Evolutionary conservation across 2,329 filamentous ascomycete genomes (phyloP).

Genomic region (Trichoderma oligosporum): DNA sequence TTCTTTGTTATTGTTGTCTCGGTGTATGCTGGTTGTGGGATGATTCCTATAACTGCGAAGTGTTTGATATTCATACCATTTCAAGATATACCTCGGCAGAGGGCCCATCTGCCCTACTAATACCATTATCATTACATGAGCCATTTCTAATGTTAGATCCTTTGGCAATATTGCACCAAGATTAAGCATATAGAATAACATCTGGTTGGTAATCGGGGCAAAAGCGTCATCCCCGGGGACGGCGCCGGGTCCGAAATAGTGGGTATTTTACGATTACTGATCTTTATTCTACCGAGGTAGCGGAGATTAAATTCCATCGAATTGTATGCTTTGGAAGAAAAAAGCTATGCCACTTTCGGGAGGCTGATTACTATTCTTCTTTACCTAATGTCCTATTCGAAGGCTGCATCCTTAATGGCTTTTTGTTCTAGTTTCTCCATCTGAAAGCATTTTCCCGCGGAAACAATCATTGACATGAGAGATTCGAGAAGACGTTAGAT

Average conservation of each 20-base stretch:
- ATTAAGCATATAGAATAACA: not conserved
- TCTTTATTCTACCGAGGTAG: not conserved
- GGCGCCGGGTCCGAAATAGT: conserved; percentile 9
- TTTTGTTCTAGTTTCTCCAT: not conserved
- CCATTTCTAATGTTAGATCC: not conserved
- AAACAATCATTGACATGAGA: too few species aligned
- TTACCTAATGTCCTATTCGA: not conserved
- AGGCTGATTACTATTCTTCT: conserved; percentile 7
- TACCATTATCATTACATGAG: not conserved
- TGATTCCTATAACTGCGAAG: too few species aligned
- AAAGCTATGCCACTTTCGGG: not conserved
- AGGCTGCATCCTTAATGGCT: not conserved
- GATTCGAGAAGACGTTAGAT: too few species aligned
- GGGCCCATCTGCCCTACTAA: not conserved
- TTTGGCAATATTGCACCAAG: not conserved
- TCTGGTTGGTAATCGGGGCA: conserved; percentile 2
- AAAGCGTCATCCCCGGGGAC: not conserved
- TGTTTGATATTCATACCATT: not conserved
- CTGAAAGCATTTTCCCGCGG: not conserved
- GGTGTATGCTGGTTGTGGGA: not conserved
- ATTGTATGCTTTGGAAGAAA: not conserved
- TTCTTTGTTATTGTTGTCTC: not conserved
- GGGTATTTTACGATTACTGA: conserved; percentile 7
- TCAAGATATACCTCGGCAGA: not conserved
- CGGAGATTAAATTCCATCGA: not conserved